Base-by-base conservation (phyloP, 1,284 basidiomycete species). In the Rhodofomes roseus region DNA sequence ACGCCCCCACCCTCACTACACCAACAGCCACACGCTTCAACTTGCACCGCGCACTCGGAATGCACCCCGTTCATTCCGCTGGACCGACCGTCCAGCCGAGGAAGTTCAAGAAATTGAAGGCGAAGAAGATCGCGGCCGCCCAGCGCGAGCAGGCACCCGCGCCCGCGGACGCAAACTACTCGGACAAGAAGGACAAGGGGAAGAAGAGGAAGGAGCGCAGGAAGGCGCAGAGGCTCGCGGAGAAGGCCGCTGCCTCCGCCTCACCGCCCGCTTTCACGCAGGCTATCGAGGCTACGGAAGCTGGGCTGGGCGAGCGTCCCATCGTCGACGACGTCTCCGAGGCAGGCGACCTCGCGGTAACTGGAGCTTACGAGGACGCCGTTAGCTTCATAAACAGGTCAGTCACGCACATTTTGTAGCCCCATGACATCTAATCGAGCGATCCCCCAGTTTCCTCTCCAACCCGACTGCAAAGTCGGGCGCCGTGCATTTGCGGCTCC, bases 251-350 rank as follows among this genome's bases (percentile, higher is more conserved):
- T 57, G 60, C 62, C 1, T 57, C 63, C 31, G 57, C 62, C 14
- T 60, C 60, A 25, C 52, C 50, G 51, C 55, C 63, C 31, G 57
- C 62, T 18, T 60, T 59, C 25, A 52, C 50, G 51, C 55, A 23
- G 31, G 51, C 29, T 8, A 57, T 34, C 37, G 27, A 40, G 34
- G 54, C 25, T 27, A 43, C 18, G 52, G 55, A 8, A 51, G 57
- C 53, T 48, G 71, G 76, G 14, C 58, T 75, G 20, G 73, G 73
- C 31, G 65, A 69, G 56, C 64, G 81, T 8, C 75, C 78, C 6
- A 76, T 83, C 57, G 81, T 83, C 7, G 81, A 85, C 63, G 81
- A 83, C 64, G 69, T 80, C 40, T 82, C 82, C 12, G 80, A 82
- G 65, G 68, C 68, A 27, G 76, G 74, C 23, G 79, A 79, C 43